Conservation (phyloP, 2,329 filamentous ascomycete genomes). For the Hypoxylon sp. region DNA sequence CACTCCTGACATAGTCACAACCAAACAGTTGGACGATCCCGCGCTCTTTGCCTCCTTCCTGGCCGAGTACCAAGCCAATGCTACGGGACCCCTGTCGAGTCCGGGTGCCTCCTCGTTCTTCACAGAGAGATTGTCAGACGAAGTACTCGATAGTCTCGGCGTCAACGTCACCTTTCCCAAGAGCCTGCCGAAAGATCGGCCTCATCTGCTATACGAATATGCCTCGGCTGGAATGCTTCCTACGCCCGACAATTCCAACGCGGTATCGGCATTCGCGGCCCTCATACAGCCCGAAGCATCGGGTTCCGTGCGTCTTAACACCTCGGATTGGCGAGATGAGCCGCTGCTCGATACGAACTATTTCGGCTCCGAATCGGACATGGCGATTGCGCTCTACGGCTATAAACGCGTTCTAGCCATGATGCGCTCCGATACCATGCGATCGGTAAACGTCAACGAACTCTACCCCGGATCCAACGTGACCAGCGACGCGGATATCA, state of each 20-base stretch:
- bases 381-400: slow-evolving; percentile 35
- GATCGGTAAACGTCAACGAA: slow-evolving; percentile 27
- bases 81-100: slow-evolving; percentile 32
- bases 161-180: slow-evolving; percentile 32
- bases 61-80: slow-evolving; percentile 36
- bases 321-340: slow-evolving; percentile 65
- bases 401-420: slow-evolving; percentile 37
- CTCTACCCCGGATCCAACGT: slow-evolving; percentile 40
- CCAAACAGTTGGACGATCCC: slow-evolving; percentile 22
- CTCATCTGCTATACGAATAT: slow-evolving; percentile 40
- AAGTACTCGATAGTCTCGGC: slow-evolving; percentile 34
- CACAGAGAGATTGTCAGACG: slow-evolving; percentile 40
- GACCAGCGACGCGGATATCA: slow-evolving; percentile 37
- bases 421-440: slow-evolving; percentile 28
- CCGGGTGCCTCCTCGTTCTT: slow-evolving; percentile 26
- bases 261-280: slow-evolving; percentile 57
- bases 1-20: slow-evolving; percentile 27
- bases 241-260: slow-evolving; percentile 56
- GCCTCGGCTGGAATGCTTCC: slow-evolving; percentile 57
- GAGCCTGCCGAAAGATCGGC: slow-evolving; percentile 39
- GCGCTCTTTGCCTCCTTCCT: slow-evolving; percentile 20
- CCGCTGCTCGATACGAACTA: slow-evolving; percentile 66
- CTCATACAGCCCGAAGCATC: slow-evolving; percentile 45
- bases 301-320: slow-evolving; percentile 60
- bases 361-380: slow-evolving; percentile 61